Base-by-base conservation (phyloP, 768 basidiomycete species). In the Kwoniella botswanensis region DNA sequence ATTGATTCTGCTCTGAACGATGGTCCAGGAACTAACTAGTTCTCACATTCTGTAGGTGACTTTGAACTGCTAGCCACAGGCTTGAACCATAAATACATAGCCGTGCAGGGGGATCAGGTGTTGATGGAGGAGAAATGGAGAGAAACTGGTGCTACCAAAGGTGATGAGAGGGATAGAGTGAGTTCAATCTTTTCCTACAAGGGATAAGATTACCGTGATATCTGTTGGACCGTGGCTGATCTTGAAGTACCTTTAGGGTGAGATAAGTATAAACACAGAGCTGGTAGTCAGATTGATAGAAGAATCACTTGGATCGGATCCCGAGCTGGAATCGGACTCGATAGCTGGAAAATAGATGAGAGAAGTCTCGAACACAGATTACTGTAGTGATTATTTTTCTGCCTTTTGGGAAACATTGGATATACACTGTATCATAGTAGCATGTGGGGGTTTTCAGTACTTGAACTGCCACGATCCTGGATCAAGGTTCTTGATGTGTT, bases 11-110 rank as follows among this genome's bases (percentile, higher is more conserved):
- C 17, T 18, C 7, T 43, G 24, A 41, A 26, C 12, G 22, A 35
- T 7, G 35, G 35, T 35, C 12, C 46, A 50, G 15, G 6, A 17
- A 13, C 12, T 50, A 6, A 29, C 35, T 21, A 4, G 3, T 22
- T 56, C 22, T 29, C 12, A 13, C 1, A 56, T 56, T 12, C n/a
- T 17, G 18, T 63, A 82, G 79, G 80, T 21, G 76, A 80, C 18
- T 77, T 72, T 53, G 69, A 79, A 57, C 64, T 82, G 9, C 62
- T 81, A 18, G 74, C 78, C 4, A 65, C 71, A 9, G 55, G 74
- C 24, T 57, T 82, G 35, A 75, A 77, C 35, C 80, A 81, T 61
- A 57, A 72, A 42, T 75, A 83, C 59, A 65, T 79, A 52, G 72
- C 75, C 17, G 67, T 82, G 3, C 77, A 77, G 17, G 72, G 78